phyloP scores from a whole-genome alignment of 768 basidiomycete genomes.

The Cubamyces sp. region DNA sequence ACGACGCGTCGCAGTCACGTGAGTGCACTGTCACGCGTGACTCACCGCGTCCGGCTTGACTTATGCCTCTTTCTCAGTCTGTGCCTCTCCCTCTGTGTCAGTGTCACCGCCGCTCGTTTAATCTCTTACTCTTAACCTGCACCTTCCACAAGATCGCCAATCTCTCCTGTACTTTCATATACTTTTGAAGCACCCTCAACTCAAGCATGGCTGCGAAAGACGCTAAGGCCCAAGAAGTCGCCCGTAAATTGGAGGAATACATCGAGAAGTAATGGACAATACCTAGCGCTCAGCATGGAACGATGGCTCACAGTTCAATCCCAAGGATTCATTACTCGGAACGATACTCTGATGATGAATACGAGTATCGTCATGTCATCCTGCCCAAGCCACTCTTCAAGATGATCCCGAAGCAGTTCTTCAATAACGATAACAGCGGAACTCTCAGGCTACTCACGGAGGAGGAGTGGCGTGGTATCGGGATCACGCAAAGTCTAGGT shows the following conservation, averaged over 20 bases:
- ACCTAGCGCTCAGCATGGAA: slow-evolving; percentile 1
- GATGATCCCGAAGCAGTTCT: slow-evolving; percentile 86
- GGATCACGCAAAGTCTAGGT: slow-evolving; percentile 93
- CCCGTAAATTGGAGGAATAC: slow-evolving; percentile 62
- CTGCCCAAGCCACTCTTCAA: slow-evolving; percentile 94
- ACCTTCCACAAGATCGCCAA: background rate
- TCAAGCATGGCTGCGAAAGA: slow-evolving; percentile 23
- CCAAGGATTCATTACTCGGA: slow-evolving; percentile 87
- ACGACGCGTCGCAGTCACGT: slow-evolving; percentile 18
- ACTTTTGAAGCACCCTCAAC: too few species aligned
- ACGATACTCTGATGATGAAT: slow-evolving; percentile 89
- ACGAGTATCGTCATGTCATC: slow-evolving; percentile 97
- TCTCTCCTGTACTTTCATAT: background rate
- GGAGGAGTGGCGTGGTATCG: slow-evolving; percentile 94
- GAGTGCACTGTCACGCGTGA: slow-evolving; percentile 16
- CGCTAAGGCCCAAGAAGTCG: slow-evolving; percentile 30
- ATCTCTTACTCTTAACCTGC: background rate
- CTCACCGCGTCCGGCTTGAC: slow-evolving; percentile 11
- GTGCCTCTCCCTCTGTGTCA: background rate
- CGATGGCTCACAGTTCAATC: slow-evolving; percentile 20
- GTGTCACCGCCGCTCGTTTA: slow-evolving; percentile 15
- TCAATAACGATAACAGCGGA: slow-evolving; percentile 71
- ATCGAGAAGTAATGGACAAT: slow-evolving; percentile 65
- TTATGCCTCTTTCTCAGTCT: too few species aligned
- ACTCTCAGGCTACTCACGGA: slow-evolving; percentile 83